phyloP scores from a whole-genome alignment of 2,329 filamentous ascomycete species.

The Botrytis tulipae region DNA sequence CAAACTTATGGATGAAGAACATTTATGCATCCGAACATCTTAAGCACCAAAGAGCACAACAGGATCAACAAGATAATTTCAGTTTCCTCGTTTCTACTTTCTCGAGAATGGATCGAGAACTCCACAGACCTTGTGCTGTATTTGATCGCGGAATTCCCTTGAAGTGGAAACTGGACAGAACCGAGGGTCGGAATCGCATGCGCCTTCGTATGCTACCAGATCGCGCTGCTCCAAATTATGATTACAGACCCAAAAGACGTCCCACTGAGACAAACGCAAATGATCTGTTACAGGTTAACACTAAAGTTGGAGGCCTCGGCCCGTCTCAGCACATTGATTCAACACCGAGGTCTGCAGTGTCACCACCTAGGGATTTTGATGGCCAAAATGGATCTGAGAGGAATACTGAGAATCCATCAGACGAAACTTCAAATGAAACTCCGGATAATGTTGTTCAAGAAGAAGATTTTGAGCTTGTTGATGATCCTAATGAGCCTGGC shows the following conservation, averaged over 20 bases:
- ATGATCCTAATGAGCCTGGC: constrained; percentile 84
- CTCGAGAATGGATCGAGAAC: constrained; percentile 72
- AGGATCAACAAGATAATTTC: constrained; percentile 91
- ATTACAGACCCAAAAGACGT: constrained; percentile 83
- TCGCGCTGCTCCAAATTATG: constrained; percentile 62
- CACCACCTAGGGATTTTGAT: constrained; percentile 22
- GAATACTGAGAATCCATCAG: constrained; percentile 22
- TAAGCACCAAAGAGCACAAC: constrained; percentile 82
- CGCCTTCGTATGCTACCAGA: constrained; percentile 83
- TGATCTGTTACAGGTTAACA: constrained; percentile 39
- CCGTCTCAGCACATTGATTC: constrained; percentile 22
- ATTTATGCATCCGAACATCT: constrained; percentile 90
- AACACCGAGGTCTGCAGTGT: constrained; percentile 22
- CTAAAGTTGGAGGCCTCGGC: constrained; percentile 25
- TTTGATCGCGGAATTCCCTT: constrained; percentile 62
- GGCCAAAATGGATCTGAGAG: constrained; percentile 23
- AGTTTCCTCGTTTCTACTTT: constrained; percentile 74
- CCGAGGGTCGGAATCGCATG: constrained; percentile 94
- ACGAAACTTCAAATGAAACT: constrained; percentile 23
- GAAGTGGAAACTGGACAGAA: constrained; percentile 93
- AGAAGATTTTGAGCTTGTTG: constrained; percentile 93
- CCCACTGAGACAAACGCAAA: constrained; percentile 45
- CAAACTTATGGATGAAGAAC: constrained; percentile 90
- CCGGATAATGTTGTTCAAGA: constrained; percentile 49
- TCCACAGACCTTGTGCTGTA: constrained; percentile 77